A percentile compares a stretch with the other conserved stretches of the same genome.
Conservation (phyloP, 1,139 yeast species). For the Geotrichum fermentans region DNA sequence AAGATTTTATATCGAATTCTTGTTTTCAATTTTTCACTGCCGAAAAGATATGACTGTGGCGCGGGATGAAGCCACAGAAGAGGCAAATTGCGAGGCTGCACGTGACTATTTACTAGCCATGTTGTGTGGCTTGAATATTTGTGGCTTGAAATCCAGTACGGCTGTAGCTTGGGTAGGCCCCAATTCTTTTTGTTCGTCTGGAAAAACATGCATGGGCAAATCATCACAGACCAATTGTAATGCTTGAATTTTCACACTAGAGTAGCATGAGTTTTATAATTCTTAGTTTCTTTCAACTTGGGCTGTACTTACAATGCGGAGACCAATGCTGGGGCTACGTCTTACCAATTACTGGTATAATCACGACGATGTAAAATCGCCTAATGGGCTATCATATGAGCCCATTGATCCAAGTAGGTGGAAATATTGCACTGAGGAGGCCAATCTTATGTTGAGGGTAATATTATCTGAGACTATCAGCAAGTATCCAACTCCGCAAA, state of each 20-base stretch:
- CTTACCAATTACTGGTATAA: conserved; percentile 3
- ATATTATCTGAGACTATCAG: not conserved
- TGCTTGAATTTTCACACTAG: not conserved
- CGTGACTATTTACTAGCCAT: conserved; percentile 18
- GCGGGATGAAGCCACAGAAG: conserved; percentile 21
- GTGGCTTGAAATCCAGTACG: conserved; percentile 5
- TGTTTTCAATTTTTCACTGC: not conserved
- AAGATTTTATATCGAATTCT: not conserved
- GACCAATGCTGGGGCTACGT: not conserved
- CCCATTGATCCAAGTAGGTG: not conserved
- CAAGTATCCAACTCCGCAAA: not conserved
- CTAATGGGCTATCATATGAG: not conserved
- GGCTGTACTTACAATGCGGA: not conserved
- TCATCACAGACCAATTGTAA: not conserved
- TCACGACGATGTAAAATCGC: conserved; percentile 1
- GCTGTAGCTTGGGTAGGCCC: conserved; percentile 13
- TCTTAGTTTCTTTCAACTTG: not conserved
- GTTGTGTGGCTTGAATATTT: conserved; percentile 4
- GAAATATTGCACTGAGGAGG: not conserved
- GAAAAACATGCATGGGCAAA: not conserved
- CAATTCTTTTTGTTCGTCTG: not conserved
- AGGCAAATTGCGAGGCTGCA: conserved; percentile 19
- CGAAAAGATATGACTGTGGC: conserved; percentile 8
- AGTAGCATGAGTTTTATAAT: not conserved
- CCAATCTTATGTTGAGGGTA: not conserved